Evolutionary conservation across 1,139 yeast species (phyloP).

Genomic region (Oligophagozyma castellii): DNA sequence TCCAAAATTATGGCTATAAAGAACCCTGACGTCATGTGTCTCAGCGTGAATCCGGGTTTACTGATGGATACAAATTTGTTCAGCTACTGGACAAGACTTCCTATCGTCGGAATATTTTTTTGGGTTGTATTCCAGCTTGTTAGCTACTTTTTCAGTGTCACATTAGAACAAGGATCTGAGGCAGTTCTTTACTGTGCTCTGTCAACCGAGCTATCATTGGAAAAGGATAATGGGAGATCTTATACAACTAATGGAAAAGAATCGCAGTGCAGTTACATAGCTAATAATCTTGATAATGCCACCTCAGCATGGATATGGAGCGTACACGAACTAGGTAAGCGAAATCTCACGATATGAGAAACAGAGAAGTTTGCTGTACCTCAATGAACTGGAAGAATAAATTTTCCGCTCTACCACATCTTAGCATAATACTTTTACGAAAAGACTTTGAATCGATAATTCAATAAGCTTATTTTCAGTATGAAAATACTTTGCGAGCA

Average conservation of each 20-base stretch:
- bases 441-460: too few species aligned
- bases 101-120: conserved; percentile 56
- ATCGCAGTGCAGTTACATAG: conserved; percentile 42
- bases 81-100: conserved; percentile 65
- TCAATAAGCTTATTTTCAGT: too few species aligned
- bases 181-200: conserved; percentile 56
- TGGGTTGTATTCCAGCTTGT: conserved; percentile 59
- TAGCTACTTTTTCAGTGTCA: conserved; percentile 55
- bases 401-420: too few species aligned
- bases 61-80: conserved; percentile 68
- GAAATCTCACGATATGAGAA: too few species aligned
- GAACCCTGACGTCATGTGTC: conserved; percentile 50
- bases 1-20: conserved; percentile 51
- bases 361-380: too few species aligned
- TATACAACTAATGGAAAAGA: conserved; percentile 47
- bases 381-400: too few species aligned
- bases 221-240: conserved; percentile 56
- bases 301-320: conserved; percentile 83
- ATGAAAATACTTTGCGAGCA: too few species aligned
- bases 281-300: conserved; percentile 47
- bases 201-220: conserved; percentile 36
- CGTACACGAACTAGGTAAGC: conserved; percentile 40
- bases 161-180: conserved; percentile 57
- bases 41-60: conserved; percentile 76
- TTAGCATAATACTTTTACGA: too few species aligned